Evolutionary conservation across 2,329 filamentous ascomycete species (phyloP).

Genomic region (Colletotrichum salicis): DNA sequence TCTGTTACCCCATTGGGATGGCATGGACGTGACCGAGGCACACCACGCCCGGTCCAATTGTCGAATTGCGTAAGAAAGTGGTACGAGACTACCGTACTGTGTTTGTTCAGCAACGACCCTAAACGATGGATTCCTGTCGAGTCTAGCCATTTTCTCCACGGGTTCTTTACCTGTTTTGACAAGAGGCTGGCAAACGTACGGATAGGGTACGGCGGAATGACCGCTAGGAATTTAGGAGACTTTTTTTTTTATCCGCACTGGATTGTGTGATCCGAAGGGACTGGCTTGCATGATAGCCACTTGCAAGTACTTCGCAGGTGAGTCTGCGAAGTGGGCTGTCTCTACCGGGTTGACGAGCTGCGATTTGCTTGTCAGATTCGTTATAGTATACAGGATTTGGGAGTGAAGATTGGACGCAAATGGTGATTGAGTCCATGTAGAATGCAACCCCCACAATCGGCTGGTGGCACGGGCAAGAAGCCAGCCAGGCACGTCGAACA

Average conservation of each 20-base stretch:
- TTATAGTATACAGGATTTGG: neutral
- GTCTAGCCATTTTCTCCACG: conserved; percentile 1
- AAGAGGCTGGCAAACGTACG: neutral
- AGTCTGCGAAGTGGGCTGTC: neutral
- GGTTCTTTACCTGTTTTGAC: conserved; percentile 2
- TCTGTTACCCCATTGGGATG: conserved; percentile 7
- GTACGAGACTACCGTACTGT: neutral
- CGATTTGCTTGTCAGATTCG: conserved; percentile 3
- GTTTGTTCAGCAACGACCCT: neutral
- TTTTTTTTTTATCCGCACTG: conserved; percentile 1
- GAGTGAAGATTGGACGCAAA: neutral
- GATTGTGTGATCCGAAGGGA: neutral
- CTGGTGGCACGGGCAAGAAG: conserved; percentile 4
- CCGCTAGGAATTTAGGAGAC: conserved; percentile 29
- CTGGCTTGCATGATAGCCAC: neutral
- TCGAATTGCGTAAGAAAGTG: neutral
- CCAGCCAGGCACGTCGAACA: neutral
- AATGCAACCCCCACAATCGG: conserved; percentile 31
- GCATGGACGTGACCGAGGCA: conserved; percentile 10
- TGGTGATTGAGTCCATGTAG: neutral
- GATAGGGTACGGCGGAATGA: conserved; percentile 9
- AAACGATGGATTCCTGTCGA: neutral
- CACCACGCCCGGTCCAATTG: conserved; percentile 2
- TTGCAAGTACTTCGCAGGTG: too few relatives aligned
- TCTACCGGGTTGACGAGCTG: neutral